A percentile compares a stretch with the other conserved stretches of the same genome.
phyloP scores from a whole-genome alignment of 1,284 basidiomycete genomes.

The Pulveroboletus sp. region DNA sequence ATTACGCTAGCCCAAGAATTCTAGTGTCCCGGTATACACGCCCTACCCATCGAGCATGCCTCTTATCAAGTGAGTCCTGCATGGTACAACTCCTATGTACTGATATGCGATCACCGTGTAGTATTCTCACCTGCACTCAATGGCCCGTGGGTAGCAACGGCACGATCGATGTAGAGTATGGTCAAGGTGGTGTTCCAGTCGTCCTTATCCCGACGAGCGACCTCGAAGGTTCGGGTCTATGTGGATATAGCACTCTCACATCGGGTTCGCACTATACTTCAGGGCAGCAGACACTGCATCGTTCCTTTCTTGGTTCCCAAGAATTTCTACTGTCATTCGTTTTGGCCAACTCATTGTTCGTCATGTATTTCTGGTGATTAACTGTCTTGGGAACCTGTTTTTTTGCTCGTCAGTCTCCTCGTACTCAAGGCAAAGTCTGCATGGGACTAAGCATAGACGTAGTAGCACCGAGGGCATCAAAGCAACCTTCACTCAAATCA shows the following conservation, averaged over 20 bases:
- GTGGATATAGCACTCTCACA: constrained; percentile 25
- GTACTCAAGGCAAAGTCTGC: neutral
- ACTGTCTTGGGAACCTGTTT: neutral
- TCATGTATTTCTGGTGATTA: constrained; percentile 7
- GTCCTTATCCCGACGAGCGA: constrained; percentile 48
- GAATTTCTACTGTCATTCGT: constrained; percentile 11
- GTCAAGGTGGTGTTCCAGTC: constrained; percentile 56
- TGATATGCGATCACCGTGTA: constrained; percentile 27
- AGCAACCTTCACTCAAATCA: neutral
- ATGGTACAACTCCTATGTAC: neutral
- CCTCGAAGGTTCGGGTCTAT: constrained; percentile 45
- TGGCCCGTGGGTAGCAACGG: constrained; percentile 66
- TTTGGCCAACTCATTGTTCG: constrained; percentile 9
- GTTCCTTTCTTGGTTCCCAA: neutral
- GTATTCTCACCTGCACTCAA: constrained; percentile 62
- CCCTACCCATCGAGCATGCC: constrained; percentile 48
- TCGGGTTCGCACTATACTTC: constrained; percentile 9
- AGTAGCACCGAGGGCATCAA: neutral
- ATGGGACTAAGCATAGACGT: neutral
- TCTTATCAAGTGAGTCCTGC: constrained; percentile 53
- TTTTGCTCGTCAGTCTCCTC: neutral
- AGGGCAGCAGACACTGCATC: neutral
- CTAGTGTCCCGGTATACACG: constrained; percentile 56
- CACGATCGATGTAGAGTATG: constrained; percentile 58
- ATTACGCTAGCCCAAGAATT: constrained; percentile 50